Base-by-base conservation (phyloP, 176 grass and related monocot species). In the Aegilops longissima region DNA sequence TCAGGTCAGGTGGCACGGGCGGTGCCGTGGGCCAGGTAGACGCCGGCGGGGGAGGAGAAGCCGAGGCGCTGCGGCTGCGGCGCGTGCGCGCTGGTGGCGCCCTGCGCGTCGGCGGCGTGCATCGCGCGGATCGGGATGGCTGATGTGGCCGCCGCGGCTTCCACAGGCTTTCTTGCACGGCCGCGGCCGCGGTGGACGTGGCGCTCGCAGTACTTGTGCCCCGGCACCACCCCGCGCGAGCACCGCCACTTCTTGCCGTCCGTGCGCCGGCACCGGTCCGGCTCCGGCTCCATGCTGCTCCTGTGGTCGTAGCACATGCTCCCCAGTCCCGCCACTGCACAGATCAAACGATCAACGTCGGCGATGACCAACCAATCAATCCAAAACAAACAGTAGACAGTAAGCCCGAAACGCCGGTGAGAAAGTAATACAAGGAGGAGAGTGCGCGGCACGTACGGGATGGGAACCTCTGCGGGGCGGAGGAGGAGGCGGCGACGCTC, bases 81-180 rank as follows among this genome's bases (percentile, higher is more conserved):
- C 4, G 13, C n/a, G 27, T 27, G 70, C 69, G 39, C 39, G 1
- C 8, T 14, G 12, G 6, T 16, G 71, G 21, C 3, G 23, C 6
- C 8, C 42, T 76, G 78, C 29, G 78, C 85, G 66, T 70, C 39
- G 25, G 45, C 85, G 38, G 40, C 80, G 80, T 86, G 25, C 39
- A 51, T 9, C 0, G 27, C 49, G 23, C 63, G 30, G 79, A 66
- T 68, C 9, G 73, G 45, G 80, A 31, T 5, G 45, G 64, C 70
- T 10, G 73, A 40, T 7, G 25, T 36, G 52, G 65, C 56, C 38
- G 84, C 25, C 49, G 70, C 7, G n/a, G 66, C 76, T 89, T 94
- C 93, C 90, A 94, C 81, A 85, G 82, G 90, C 87, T 95, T 95
- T 95, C 93, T 95, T 95, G 93, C 83, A 95, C 90, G 93, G 82